Conservation (phyloP, 129 eudicot genomes). For the carrot (Daucus carota) region DH1_v3.0 NC_030388.2:33081001-33081500, state of each 20-base stretch:
- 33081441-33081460: slow-evolving; percentile 9
- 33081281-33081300: too few species aligned
- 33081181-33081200: slow-evolving; percentile 5
- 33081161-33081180: slow-evolving; percentile 1
- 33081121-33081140: background rate
- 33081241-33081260: slow-evolving; percentile 9
- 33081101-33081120: slow-evolving; percentile 12
- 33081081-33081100: slow-evolving; percentile 13
- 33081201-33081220: slow-evolving; percentile 2
- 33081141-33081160: slow-evolving; percentile 3
- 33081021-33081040: slow-evolving; percentile 9
- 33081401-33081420: slow-evolving; percentile 7
- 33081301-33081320: too few species aligned
- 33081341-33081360: background rate
- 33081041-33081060: slow-evolving; percentile 8
- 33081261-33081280: background rate
- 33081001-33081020: background rate
- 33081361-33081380: background rate
- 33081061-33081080: slow-evolving; percentile 6
- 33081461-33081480: slow-evolving; percentile 14
- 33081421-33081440: slow-evolving; percentile 11
- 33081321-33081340: background rate
- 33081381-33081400: background rate
- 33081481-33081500: background rate
- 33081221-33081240: background rate